Evolutionary conservation across 345 rosid species (phyloP).

Genomic region (Noccaea bulbosa): DNA sequence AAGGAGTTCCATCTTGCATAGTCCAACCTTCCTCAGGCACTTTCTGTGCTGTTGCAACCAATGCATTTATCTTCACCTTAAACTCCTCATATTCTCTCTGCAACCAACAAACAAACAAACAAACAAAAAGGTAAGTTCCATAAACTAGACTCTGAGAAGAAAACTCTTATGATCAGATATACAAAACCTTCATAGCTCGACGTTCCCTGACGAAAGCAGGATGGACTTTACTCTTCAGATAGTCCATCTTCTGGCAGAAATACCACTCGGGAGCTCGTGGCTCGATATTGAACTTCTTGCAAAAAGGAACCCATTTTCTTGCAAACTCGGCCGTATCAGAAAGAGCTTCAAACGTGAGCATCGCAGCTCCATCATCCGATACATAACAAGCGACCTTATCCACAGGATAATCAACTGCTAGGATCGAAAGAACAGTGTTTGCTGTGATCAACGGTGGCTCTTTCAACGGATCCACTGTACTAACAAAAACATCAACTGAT

Average conservation of each 20-base stretch:
- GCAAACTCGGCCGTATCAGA: constrained; percentile 97
- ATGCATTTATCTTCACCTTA: constrained; percentile 81
- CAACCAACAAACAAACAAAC: constrained; percentile 21
- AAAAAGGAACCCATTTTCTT: constrained; percentile 97
- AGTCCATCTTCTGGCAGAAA: constrained; percentile 88
- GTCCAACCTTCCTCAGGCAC: constrained; percentile 99
- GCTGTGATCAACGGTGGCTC: constrained; percentile 97
- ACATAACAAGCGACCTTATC: constrained; percentile 95
- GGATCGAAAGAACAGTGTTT: constrained; percentile 92
- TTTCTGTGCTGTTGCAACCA: constrained; percentile 92
- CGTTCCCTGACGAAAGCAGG: constrained; percentile 90
- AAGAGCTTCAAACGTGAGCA: constrained; percentile 98
- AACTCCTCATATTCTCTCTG: constrained; percentile 98
- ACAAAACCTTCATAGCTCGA: constrained; percentile 86
- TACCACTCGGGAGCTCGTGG: constrained; percentile 99
- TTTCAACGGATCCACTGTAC: constrained; percentile 97
- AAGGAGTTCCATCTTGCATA: constrained; percentile 99
- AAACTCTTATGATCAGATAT: neutral
- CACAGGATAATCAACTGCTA: constrained; percentile 93
- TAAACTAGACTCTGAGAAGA: constrained; percentile 1
- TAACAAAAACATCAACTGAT: constrained; percentile 73
- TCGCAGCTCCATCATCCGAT: constrained; percentile 97
- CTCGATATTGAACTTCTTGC: constrained; percentile 83
- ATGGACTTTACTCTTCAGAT: constrained; percentile 86
- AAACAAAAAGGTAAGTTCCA: neutral